Base-by-base conservation (phyloP, 2,329 filamentous ascomycete species). In the Phaeosphaeriaceae sp. region DNA sequence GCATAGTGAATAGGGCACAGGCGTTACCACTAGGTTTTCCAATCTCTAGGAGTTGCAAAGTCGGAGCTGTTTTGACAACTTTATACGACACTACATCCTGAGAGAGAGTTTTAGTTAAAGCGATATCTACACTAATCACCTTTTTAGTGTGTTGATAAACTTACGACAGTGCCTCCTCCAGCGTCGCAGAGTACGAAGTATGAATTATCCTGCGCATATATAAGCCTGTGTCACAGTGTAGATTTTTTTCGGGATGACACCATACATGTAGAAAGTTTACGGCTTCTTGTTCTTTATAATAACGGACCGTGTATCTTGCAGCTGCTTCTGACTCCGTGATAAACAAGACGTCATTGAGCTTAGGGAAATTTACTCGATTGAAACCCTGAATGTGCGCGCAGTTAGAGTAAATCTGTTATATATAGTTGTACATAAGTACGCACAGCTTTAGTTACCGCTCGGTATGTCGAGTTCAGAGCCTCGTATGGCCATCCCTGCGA, bases 241-340 rank as follows among this genome's bases (percentile, higher is more conserved):
- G 5, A 11, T 7, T 17, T 11, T 7, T 11, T 6, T 21, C 28
- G 28, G 35, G 11, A 7, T 7, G 2, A 26, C 11, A 11, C 23
- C 32, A 7, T 29, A 46, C 42, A 34, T 39, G 29, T 2, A 61
- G 33, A 26, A 61, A 62, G 11, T 59, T 52, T 15, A 40, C 28
- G 2, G 33, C 46, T 11, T 54, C 26, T 30, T 30, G 48, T n/a
- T 67, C 52, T 23, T 53, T 56, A n/a, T 64, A 38, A 38, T 52
- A 55, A 38, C 65, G 39, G 6, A 61, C 61, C 7, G 63, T 62
- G 33, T 65, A 69, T 0, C 64, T 42, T 3, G 67, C 63, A 23
- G 66, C 66, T 15, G 66, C 67, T 48, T 70, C 66, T 1, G 66
- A 58, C 39, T 71, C 67, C 4, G 64, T 56, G 2, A 70, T 52